These are phyloP conservation scores for Chloris gayana DNA, from an alignment of 176 grass and related monocot species.

Conservation along the genomic window DNA sequence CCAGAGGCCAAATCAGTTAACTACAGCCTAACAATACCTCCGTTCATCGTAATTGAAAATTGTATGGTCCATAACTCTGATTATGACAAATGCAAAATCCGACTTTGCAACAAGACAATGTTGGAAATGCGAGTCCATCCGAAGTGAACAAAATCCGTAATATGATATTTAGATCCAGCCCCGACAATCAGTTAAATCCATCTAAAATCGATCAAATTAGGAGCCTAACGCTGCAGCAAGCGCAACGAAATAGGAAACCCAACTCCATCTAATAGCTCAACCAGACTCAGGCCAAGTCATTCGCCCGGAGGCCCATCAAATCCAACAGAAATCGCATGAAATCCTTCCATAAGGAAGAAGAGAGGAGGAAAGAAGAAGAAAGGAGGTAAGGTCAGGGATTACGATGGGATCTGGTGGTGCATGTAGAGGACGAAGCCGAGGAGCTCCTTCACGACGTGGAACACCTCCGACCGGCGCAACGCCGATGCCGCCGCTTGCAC, in stretches of 20 bases:
- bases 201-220: neutral
- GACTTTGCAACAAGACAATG: too few species aligned
- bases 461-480: constrained; percentile 69
- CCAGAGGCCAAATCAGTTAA: too few species aligned
- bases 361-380: neutral
- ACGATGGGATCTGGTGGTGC: constrained; percentile 94
- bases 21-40: too few species aligned
- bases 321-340: neutral
- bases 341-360: neutral
- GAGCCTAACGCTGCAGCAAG: neutral
- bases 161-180: too few species aligned
- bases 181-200: neutral
- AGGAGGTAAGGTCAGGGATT: too few species aligned
- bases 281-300: neutral
- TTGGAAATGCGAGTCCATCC: too few species aligned
- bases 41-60: too few species aligned
- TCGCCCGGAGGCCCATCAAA: too few species aligned
- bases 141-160: too few species aligned
- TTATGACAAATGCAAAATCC: too few species aligned
- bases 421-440: constrained; percentile 95
- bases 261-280: too few species aligned
- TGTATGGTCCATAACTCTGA: too few species aligned
- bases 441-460: constrained; percentile 89
- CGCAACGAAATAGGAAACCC: neutral
- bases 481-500: constrained; percentile 52